phyloP scores from a whole-genome alignment of 345 rosid genomes.

The Cochlearia excelsa region DNA sequence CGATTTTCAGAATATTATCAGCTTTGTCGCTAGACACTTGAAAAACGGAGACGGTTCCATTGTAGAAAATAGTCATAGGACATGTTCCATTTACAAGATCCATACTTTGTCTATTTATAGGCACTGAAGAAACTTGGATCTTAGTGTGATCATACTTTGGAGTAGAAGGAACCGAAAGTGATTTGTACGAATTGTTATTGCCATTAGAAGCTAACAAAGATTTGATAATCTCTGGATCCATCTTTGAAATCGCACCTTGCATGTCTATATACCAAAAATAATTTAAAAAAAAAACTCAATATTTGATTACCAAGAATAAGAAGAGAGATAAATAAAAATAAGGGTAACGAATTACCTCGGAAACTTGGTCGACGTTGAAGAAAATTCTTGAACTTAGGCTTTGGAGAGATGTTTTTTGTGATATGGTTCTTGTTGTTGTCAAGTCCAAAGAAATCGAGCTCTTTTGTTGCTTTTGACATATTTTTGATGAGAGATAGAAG shows the following conservation, averaged over 20 bases:
- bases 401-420: slow-evolving; percentile 36
- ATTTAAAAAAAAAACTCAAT: too few relatives aligned
- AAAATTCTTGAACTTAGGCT: slow-evolving; percentile 47
- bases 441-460: slow-evolving; percentile 70
- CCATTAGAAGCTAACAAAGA: slow-evolving; percentile 60
- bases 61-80: slow-evolving; percentile 94
- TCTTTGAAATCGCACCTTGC: slow-evolving; percentile 82
- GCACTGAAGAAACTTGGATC: too few relatives aligned
- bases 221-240: slow-evolving; percentile 68
- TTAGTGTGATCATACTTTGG: slow-evolving; percentile 46
- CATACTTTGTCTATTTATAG: slow-evolving; percentile 28
- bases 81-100: slow-evolving; percentile 34
- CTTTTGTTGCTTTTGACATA: slow-evolving; percentile 54
- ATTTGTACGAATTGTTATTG: too few relatives aligned
- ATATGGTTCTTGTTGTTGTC: slow-evolving; percentile 42
- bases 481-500: slow-evolving; percentile 1
- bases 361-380: slow-evolving; percentile 66
- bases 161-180: slow-evolving; percentile 46
- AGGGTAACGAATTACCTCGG: too few relatives aligned
- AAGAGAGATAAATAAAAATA: neutral
- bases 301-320: too few relatives aligned
- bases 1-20: slow-evolving; percentile 59
- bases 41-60: slow-evolving; percentile 68
- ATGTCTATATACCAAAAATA: too few relatives aligned
- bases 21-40: slow-evolving; percentile 66